Conservation (phyloP, 208 protist genomes). For the Trypanosoma avium region DNA sequence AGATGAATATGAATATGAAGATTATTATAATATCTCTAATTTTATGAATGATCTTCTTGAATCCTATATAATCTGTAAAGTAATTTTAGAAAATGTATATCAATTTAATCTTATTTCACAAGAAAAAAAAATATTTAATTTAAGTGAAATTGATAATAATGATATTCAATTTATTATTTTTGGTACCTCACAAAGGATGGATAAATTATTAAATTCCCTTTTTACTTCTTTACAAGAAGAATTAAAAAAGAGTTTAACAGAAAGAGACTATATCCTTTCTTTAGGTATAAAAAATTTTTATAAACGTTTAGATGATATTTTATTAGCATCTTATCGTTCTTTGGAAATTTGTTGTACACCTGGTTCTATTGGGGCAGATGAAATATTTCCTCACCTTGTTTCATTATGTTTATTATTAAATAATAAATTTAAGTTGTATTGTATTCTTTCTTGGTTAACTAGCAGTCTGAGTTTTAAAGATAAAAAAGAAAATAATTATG, state of each 20-base stretch:
- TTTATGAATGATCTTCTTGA: neutral
- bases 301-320: neutral
- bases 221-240: neutral
- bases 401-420: neutral
- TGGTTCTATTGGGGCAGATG: neutral
- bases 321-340: slow-evolving; percentile 2
- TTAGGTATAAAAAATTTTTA: neutral
- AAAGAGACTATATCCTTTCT: neutral
- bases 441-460: neutral
- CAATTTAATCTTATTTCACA: neutral
- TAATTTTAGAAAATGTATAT: neutral
- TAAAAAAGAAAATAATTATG: neutral
- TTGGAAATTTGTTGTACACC: neutral
- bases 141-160: too few relatives aligned
- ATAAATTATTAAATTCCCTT: neutral
- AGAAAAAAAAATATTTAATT: too few relatives aligned
- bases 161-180: neutral
- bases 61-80: neutral
- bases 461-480: neutral
- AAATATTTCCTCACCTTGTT: neutral
- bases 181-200: neutral
- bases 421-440: neutral
- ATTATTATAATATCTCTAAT: neutral
- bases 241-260: neutral
- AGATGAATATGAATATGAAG: neutral